Percentiles rank a stretch among this genome's conserved stretches.
Conservation (phyloP, 495 filamentous ascomycete species). For the Articulospora tetracladia region DNA sequence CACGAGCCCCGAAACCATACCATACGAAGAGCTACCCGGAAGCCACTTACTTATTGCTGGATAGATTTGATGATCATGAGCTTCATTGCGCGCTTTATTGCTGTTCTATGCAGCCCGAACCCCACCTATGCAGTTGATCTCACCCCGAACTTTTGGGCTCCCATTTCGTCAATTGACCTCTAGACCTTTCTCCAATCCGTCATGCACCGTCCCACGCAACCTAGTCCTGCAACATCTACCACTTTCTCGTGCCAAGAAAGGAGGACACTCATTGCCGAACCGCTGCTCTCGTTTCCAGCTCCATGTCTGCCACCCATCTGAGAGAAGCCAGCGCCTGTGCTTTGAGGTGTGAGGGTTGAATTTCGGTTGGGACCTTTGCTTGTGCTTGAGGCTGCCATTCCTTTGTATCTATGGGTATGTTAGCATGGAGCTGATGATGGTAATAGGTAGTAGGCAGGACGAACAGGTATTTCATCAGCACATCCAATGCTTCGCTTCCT, state of each 20-base stretch:
- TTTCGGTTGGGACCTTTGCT: slow-evolving; percentile 18
- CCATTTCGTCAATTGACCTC: slow-evolving; percentile 14
- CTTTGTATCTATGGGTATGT: slow-evolving; percentile 62
- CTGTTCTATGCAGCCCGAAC: no score
- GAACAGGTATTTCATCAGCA: slow-evolving; percentile 76
- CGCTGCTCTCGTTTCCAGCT: slow-evolving; percentile 65
- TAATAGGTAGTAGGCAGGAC: neutral
- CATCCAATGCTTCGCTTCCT: slow-evolving; percentile 68
- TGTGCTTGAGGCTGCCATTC: slow-evolving; percentile 56
- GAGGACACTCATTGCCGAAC: slow-evolving; percentile 87
- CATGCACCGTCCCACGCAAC: slow-evolving; percentile 86
- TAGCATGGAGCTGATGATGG: neutral
- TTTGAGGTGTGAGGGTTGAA: slow-evolving; percentile 55
- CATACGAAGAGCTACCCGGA: no score
- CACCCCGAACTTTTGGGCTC: no score
- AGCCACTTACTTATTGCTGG: no score
- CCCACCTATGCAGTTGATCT: no score
- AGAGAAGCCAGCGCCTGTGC: slow-evolving; percentile 70
- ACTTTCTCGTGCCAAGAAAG: slow-evolving; percentile 96
- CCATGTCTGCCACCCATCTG: slow-evolving; percentile 70
- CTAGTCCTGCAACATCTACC: slow-evolving; percentile 82
- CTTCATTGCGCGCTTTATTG: no score
- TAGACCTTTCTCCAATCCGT: slow-evolving; percentile 87
- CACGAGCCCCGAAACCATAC: no score
- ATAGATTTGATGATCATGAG: no score